Evolutionary conservation across 2,329 filamentous ascomycete genomes (phyloP).

Genomic region (Gliomastix tumulicola): DNA sequence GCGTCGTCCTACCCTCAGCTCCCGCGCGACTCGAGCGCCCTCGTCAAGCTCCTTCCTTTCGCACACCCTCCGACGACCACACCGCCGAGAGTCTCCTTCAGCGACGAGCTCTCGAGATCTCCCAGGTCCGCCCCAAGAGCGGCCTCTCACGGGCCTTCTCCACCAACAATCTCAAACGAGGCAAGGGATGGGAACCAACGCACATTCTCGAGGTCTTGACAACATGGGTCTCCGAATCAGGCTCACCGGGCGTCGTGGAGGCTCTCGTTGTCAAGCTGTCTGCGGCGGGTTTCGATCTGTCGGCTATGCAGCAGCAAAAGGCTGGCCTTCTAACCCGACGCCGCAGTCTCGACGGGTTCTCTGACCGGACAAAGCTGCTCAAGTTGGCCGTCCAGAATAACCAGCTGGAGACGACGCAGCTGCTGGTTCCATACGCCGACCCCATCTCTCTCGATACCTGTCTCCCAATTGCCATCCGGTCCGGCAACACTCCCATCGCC

Average conservation of each 20-base stretch:
- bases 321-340: slow-evolving; percentile 39
- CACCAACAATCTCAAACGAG: slow-evolving; percentile 30
- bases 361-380: slow-evolving; percentile 42
- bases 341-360: slow-evolving; percentile 39
- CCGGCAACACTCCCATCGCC: slow-evolving; percentile 32
- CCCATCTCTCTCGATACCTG: slow-evolving; percentile 39
- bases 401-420: slow-evolving; percentile 44
- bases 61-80: slow-evolving; percentile 40
- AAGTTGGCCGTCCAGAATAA: slow-evolving; percentile 42
- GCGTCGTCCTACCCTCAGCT: slow-evolving; percentile 31
- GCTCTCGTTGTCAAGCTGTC: slow-evolving; percentile 43
- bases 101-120: slow-evolving; percentile 28
- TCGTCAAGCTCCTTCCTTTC: slow-evolving; percentile 31
- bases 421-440: slow-evolving; percentile 47
- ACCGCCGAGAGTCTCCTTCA: slow-evolving; percentile 48
- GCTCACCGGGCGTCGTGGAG: slow-evolving; percentile 39
- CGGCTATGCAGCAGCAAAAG: slow-evolving; percentile 39
- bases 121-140: slow-evolving; percentile 28
- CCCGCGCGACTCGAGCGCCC: slow-evolving; percentile 33
- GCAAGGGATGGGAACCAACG: slow-evolving; percentile 43
- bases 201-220: slow-evolving; percentile 46
- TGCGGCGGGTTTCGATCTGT: slow-evolving; percentile 42
- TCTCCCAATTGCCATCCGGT: slow-evolving; percentile 40
- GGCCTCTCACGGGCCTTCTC: slow-evolving; percentile 30
- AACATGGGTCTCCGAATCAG: slow-evolving; percentile 28